Base-by-base conservation (phyloP, 805 yeast species). In the Starmerella vitae region DNA sequence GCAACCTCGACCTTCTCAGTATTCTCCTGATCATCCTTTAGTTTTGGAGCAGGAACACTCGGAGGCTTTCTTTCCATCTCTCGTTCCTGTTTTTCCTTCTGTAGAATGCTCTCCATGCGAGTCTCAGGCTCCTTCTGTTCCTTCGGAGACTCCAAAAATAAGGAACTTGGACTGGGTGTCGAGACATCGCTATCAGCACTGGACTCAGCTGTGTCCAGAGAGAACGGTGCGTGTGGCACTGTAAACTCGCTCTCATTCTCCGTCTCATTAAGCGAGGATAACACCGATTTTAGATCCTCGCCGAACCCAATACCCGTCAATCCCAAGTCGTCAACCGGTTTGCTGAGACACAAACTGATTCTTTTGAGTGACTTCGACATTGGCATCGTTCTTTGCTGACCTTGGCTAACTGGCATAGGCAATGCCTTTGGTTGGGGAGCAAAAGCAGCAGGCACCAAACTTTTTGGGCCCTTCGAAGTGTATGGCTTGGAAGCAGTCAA, bases 111-210 rank as follows among this genome's bases (percentile, higher is more conserved):
- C 24, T 30, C 31, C 26, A 40, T 19, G n/a, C n/a, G n/a, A n/a
- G n/a, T n/a, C n/a, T n/a, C n/a, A n/a, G n/a, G n/a, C n/a, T n/a
- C n/a, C n/a, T n/a, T n/a, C n/a, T n/a, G n/a, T n/a, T n/a, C n/a
- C n/a, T n/a, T n/a, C n/a, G n/a, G n/a, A n/a, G n/a, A n/a, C n/a
- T n/a, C n/a, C 14, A 46, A 34, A 17, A 34, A 46, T 17, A 44
- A 35, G 9, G 47, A 41, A 28, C 20, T 39, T 14, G 50, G 48
- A 34, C 49, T 45, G 9, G 49, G 49, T 1, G 49, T 45, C 24
- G 17, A 24, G 32, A 20, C 33, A 18, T 25, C 43, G 21, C 33
- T 33, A 26, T 38, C 45, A 12, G 31, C 17, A 25, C 14, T 21
- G 21, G 3, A 4, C 13, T 31, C 35, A 17, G 33, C 18, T 34